Base-by-base conservation (phyloP, 116 monocot genomes). In the Phalaenopsis hybrid region DNA sequence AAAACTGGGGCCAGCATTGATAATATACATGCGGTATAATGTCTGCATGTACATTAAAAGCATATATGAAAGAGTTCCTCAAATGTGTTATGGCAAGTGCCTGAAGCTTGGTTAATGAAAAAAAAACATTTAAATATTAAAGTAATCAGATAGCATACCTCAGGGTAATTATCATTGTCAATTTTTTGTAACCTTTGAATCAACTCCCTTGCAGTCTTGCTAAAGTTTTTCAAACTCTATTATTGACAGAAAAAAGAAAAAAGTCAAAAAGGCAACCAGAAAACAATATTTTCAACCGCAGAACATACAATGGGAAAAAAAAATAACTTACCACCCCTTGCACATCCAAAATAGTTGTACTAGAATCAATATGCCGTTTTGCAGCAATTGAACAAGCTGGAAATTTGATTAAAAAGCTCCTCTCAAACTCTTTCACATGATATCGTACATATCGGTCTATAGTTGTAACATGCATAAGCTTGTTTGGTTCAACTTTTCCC, bases 401-500 rank as follows among this genome's bases (percentile, higher is more conserved):
- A 78, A 90, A 90, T 65, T 90, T 90, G 51, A 87, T 75, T 55
- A 63, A 44, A 77, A 90, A 90, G 76, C 85, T 83, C 79, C 79
- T 85, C 74, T 90, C 90, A 85, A 90, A 90, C 74, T 90, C 90
- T 76, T 81, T 83, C 51, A 90, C 90, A 81, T 90, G 90, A 75
- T 90, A 90, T 78, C 51, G 77, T 16, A 90, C 85, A 79, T 90
- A 90, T 52, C 90, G 80, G 49, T 90, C 90, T 83, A 90, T 87
- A n/a, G 85, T 90, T 58, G 90, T 90, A 37, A 90, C 90, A 37
- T 90, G 87, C 85, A 90, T 87, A 68, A 90, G 85, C 69, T 90
- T 90, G 81, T 83, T 81, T 37, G 90, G 87, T 33, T 90, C 90
- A 75, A 90, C 87, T 77, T 83, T 85, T 75, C 90, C 90, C 12